Percentiles rank a stretch among this genome's conserved stretches.
These are phyloP conservation scores for Zancudomyces culisetae DNA, from an alignment of 371 early-diverging fungal species.

Conservation along the genomic window DNA sequence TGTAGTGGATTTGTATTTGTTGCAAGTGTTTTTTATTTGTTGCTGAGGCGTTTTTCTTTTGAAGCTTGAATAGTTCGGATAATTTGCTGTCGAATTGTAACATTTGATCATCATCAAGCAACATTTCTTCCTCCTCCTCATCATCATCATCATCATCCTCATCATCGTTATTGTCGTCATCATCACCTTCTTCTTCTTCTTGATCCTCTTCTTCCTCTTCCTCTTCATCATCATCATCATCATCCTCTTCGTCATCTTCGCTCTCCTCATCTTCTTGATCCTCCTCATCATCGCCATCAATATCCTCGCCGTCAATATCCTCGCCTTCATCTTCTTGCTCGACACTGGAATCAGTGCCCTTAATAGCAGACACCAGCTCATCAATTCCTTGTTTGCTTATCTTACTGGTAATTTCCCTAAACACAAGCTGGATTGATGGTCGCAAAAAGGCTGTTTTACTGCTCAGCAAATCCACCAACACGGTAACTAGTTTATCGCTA, in stretches of 20 bases:
- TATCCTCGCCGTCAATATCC: slow-evolving; percentile 9
- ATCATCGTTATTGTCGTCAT: slow-evolving; percentile 5
- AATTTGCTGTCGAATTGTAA: slow-evolving; percentile 76
- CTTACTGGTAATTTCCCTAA: slow-evolving; percentile 55
- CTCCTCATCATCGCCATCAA: slow-evolving; percentile 11
- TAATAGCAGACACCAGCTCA: slow-evolving; percentile 49
- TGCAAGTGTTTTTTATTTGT: slow-evolving; percentile 34
- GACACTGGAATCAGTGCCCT: slow-evolving; percentile 20
- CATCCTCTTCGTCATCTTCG: too few relatives aligned
- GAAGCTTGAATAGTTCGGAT: slow-evolving; percentile 56
- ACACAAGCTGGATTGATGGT: slow-evolving; percentile 56
- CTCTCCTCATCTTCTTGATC: slow-evolving; percentile 23
- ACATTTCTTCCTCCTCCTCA: slow-evolving; percentile 36
- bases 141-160: slow-evolving; percentile 28
- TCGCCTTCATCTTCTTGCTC: slow-evolving; percentile 26
- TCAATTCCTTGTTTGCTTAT: slow-evolving; percentile 56
- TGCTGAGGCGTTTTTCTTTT: slow-evolving; percentile 55
- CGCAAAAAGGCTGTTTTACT: slow-evolving; percentile 60
- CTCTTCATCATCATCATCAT: slow-evolving; percentile 17
- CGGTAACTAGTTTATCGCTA: slow-evolving; percentile 43
- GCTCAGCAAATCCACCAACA: slow-evolving; percentile 69
- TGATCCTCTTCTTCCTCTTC: slow-evolving; percentile 22
- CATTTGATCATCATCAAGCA: slow-evolving; percentile 80
- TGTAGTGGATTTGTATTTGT: slow-evolving; percentile 62
- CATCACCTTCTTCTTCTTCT: slow-evolving; percentile 21